Evolutionary conservation across 495 filamentous ascomycete genomes (phyloP), one percentile per base, ranked within the genome.

Genomic region (Daldinia concentrica): DNA sequence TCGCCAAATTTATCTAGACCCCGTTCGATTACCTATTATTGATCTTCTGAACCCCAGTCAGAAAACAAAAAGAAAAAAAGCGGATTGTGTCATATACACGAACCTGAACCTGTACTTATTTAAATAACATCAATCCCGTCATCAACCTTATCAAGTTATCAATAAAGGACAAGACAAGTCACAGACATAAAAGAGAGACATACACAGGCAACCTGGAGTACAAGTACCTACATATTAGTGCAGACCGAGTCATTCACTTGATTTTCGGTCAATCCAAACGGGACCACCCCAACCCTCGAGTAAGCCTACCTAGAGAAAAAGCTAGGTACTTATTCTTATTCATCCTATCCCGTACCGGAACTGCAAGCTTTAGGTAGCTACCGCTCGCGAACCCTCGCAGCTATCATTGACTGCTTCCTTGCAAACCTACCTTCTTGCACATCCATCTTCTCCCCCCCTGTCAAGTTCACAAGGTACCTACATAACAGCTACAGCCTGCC

Each of bases 241-340:
- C 36, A 60, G 63, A 70, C 74, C 71, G 76, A 77, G 76, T 77
- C 76, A 77, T 77, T 76, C 60, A 66, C 45, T 74, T 77, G 76
- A 77, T 77, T 66, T 72, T 77, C 73, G 75, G 73, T 69, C 68
- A 67, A 74, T 52, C 62, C 59, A 67, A 41, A 50, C 19, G 15
- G 41, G 22, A 17, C 37, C 58, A 55, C 36, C 50, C 62, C 58
- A 68, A 63, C 59, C 36, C 48, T 41, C 58, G 55, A 39, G 58
- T 43, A 62, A 54, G 59, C 52, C 43, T 64, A 60, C 52, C 43
- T 64, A 60, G 68, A 58, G 58, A 58, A 45, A 45, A 57, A 51
- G 26, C 26, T 43, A 55, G 37, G 24, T 39, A 43, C 57, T 17
- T 59, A 43, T 37, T 37, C 32, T 6, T 22, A 58, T 60, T 54